phyloP scores from a whole-genome alignment of 306 rosid species.

The Coriaria nepalensis region DNA sequence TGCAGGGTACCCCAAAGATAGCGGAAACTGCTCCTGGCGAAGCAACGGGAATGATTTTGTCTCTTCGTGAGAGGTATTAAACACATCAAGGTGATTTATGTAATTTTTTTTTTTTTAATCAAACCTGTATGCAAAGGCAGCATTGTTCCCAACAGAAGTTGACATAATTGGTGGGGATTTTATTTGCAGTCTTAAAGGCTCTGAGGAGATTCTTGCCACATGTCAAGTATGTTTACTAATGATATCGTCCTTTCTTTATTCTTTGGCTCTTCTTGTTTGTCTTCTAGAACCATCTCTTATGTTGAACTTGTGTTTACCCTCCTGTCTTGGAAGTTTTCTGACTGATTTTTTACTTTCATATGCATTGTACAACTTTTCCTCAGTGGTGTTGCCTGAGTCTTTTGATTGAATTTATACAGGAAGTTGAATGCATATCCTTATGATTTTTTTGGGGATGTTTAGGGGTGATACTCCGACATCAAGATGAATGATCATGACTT shows the following conservation, averaged over 20 bases:
- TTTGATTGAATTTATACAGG: no score
- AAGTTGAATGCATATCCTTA: no score
- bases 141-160: constrained; percentile 7
- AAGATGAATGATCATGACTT: no score
- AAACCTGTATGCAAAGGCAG: not conserved
- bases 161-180: constrained; percentile 2
- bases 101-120: not conserved
- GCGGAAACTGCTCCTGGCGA: constrained; percentile 87
- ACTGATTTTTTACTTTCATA: no score
- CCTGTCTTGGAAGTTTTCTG: no score
- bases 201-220: constrained; percentile 53
- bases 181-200: constrained; percentile 64
- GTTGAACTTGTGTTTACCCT: no score
- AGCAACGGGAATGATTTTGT: constrained; percentile 84
- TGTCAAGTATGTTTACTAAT: constrained; percentile 43
- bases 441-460: no score
- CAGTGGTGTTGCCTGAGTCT: no score
- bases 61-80: constrained; percentile 81
- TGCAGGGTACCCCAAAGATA: constrained; percentile 40
- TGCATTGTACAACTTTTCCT: no score
- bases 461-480: no score
- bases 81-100: not conserved
- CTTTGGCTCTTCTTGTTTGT: not conserved
- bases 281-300: not conserved
- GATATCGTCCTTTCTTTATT: not conserved